These are phyloP conservation scores for Leccinum olivaceoglutinosum DNA, from an alignment of 1,284 basidiomycete species.

Conservation along the genomic window DNA sequence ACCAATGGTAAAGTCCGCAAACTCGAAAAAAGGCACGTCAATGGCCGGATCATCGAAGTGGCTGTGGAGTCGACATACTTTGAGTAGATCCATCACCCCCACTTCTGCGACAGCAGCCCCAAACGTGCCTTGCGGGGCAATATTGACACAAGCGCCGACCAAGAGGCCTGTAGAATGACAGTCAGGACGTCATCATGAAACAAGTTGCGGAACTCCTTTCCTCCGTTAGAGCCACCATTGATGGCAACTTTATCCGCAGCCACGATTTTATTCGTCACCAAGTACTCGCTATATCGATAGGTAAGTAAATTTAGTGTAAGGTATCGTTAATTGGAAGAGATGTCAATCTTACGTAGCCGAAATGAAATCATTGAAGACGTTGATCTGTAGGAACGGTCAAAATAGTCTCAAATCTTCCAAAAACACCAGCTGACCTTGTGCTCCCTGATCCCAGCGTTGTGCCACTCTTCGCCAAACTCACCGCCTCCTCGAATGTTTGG, in stretches of 20 bases:
- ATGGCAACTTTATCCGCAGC: slow-evolving; percentile 72
- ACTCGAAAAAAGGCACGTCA: slow-evolving; percentile 36
- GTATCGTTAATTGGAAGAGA: not conserved
- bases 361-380: slow-evolving; percentile 80
- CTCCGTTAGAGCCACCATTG: slow-evolving; percentile 77
- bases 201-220: slow-evolving; percentile 31
- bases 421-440: slow-evolving; percentile 48
- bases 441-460: slow-evolving; percentile 64
- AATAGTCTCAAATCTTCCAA: not conserved
- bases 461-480: slow-evolving; percentile 84
- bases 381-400: slow-evolving; percentile 39
- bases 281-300: slow-evolving; percentile 46
- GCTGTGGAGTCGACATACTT: slow-evolving; percentile 36
- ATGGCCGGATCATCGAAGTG: not conserved
- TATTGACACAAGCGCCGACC: slow-evolving; percentile 76
- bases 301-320: not conserved
- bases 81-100: slow-evolving; percentile 78
- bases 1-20: slow-evolving; percentile 76
- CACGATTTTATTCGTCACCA: slow-evolving; percentile 69
- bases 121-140: slow-evolving; percentile 72
- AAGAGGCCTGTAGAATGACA: slow-evolving; percentile 49
- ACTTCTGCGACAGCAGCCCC: slow-evolving; percentile 80
- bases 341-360: slow-evolving; percentile 58
- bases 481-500: slow-evolving; percentile 79
- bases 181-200: slow-evolving; percentile 10